Percentiles rank a stretch among this genome's conserved stretches.
phyloP scores from a whole-genome alignment of 768 basidiomycete genomes.

The Suillus subaureus region DNA sequence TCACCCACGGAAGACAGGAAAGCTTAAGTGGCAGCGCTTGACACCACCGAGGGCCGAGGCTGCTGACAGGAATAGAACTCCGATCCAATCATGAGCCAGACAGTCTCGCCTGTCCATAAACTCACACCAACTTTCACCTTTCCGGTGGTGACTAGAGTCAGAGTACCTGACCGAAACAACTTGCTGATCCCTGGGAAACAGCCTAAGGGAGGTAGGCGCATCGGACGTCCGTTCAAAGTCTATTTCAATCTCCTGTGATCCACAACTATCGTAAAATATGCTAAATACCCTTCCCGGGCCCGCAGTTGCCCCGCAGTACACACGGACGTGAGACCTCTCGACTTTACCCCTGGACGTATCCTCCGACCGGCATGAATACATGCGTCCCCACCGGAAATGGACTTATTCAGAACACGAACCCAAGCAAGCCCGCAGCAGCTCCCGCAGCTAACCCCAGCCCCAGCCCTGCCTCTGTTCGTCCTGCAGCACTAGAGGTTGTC shows the following conservation, averaged over 20 bases:
- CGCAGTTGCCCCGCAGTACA: background rate
- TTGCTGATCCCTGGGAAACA: too few relatives aligned
- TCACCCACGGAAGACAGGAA: too few relatives aligned
- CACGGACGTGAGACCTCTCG: background rate
- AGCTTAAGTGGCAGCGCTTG: too few relatives aligned
- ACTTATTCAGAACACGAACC: constrained; percentile 6
- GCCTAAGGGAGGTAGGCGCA: too few relatives aligned
- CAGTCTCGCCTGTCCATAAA: too few relatives aligned
- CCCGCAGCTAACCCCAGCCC: background rate
- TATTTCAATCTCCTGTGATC: background rate
- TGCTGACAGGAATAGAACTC: too few relatives aligned
- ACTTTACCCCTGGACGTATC: background rate
- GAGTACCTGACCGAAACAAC: too few relatives aligned
- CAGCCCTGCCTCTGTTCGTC: background rate
- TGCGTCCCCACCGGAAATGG: background rate
- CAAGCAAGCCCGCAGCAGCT: constrained; percentile 13
- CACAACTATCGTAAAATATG: too few relatives aligned
- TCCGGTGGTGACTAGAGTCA: too few relatives aligned
- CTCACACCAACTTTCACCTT: too few relatives aligned
- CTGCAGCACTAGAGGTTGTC: constrained; percentile 14
- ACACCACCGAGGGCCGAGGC: too few relatives aligned
- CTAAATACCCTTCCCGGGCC: background rate
- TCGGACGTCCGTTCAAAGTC: background rate
- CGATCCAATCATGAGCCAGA: too few relatives aligned
- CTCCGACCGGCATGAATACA: background rate